A percentile compares a stretch with the other conserved stretches of the same genome.
Evolutionary conservation across 1,284 basidiomycete species (phyloP).

Genomic region (Fomitiporia mediterranea): DNA sequence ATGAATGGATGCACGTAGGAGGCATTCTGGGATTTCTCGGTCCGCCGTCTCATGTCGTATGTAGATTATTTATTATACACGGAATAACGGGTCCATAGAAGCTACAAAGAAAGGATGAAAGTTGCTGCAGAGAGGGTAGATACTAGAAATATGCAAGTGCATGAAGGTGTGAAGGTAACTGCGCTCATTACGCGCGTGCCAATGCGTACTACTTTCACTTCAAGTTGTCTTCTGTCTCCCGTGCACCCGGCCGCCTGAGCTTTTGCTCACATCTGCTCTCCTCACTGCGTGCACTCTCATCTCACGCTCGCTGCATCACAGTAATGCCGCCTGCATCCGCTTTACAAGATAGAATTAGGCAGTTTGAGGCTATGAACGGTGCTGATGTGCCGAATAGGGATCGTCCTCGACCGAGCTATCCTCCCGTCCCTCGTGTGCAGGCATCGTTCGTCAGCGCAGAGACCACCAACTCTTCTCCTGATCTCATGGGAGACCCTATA

Average conservation of each 20-base stretch:
- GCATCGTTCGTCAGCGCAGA: neutral
- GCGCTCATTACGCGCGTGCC: neutral
- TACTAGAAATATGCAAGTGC: neutral
- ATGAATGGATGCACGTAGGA: constrained; percentile 48
- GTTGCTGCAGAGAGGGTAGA: neutral
- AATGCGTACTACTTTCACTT: neutral
- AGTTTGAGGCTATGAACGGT: constrained; percentile 15
- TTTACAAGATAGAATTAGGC: constrained; percentile 17
- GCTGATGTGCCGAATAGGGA: neutral
- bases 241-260: neutral
- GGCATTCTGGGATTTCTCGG: constrained; percentile 5
- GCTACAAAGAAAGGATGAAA: neutral
- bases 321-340: constrained; percentile 17
- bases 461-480: neutral
- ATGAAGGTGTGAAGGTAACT: neutral
- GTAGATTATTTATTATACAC: too few species aligned
- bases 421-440: constrained; percentile 8
- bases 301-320: constrained; percentile 9
- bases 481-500: constrained; percentile 16
- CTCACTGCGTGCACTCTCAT: neutral
- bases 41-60: neutral
- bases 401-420: constrained; percentile 12
- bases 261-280: neutral
- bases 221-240: neutral
- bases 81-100: too few species aligned